A percentile compares a stretch with the other conserved stretches of the same genome.
Conservation (phyloP, 1,284 basidiomycete species). For the Microbotryum silenes-acaulis region DNA sequence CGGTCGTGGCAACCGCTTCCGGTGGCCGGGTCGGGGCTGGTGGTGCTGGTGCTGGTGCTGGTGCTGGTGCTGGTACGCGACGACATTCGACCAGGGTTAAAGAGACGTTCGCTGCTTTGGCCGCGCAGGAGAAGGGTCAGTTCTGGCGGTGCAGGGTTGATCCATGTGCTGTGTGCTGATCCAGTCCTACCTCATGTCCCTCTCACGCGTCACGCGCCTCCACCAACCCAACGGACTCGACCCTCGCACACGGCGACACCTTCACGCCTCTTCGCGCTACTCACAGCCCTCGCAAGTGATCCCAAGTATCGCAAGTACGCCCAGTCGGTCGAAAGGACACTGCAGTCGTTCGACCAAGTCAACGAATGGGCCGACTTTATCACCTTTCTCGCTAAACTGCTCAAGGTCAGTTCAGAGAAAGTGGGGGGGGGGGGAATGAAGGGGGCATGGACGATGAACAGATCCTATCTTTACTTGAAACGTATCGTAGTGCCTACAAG, state of each 20-base stretch:
- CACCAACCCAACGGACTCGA: background rate
- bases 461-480: background rate
- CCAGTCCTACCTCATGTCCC: background rate
- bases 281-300: slow-evolving; percentile 46
- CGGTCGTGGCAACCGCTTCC: too few relatives aligned
- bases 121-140: slow-evolving; percentile 16
- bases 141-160: too few relatives aligned
- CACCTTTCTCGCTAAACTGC: slow-evolving; percentile 86
- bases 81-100: slow-evolving; percentile 1
- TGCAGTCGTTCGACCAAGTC: slow-evolving; percentile 89
- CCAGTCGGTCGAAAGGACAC: slow-evolving; percentile 79
- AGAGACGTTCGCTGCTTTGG: slow-evolving; percentile 12
- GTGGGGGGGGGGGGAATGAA: too few relatives aligned
- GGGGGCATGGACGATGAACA: background rate
- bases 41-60: too few relatives aligned
- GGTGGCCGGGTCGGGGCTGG: too few relatives aligned
- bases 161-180: background rate
- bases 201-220: too few relatives aligned
- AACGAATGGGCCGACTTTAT: slow-evolving; percentile 99
- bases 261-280: background rate
- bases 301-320: slow-evolving; percentile 95
- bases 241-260: background rate
- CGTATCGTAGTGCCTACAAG: slow-evolving; percentile 68
- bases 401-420: slow-evolving; percentile 59
- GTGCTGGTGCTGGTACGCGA: too few relatives aligned